Base-by-base conservation (phyloP, 2,329 filamentous ascomycete genomes). In the Sclerotinia nivalis region DNA sequence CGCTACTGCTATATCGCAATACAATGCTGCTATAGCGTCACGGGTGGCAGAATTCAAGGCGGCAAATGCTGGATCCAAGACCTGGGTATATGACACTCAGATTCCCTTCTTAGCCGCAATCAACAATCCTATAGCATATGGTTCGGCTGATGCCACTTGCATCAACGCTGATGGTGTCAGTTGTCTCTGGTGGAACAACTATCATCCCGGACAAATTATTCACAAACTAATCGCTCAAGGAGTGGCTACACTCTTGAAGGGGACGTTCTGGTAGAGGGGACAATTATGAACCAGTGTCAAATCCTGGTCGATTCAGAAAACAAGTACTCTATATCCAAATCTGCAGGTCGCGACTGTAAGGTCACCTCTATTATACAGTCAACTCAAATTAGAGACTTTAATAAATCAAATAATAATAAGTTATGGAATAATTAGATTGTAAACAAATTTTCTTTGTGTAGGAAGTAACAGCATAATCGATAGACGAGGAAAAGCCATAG, bases 131-230 rank as follows among this genome's bases (percentile, higher is more conserved):
- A 47, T 25, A 22, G 58, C 40, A 9, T 61, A 61, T 22, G 58
- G 58, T 10, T 31, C 58, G 25, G 58, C 25, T 28, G 43, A 61
- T 47, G 40, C 58, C 15, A 47, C 58, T 12, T 61, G 58, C 22
- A 47, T 61, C 20, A 61, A 61, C 8, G 25, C 58, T 9, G 40
- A 61, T 22, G 58, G 58, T 3, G 43, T 61, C 28, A 61, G 58
- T 22, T 61, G 58, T 47, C 28, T 61, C 25, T 61, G 58, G 58
- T 61, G 58, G 58, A 61, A 61, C 13, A 28, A 61, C 25, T 61
- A 47, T 45, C 58, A 61, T 47, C 58, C 58, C 8, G 40, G 58
- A 2, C 43, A 61, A 25, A 61, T 61, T 10, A 45, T 61, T 2
- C 58, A 61, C 25, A 61, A 31, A 4, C 5, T 61, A 47, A 20